Evolutionary conservation across 257 asterid species (phyloP), one percentile per base, ranked within the genome.

Genomic region (Orobanche coerulescens): DNA sequence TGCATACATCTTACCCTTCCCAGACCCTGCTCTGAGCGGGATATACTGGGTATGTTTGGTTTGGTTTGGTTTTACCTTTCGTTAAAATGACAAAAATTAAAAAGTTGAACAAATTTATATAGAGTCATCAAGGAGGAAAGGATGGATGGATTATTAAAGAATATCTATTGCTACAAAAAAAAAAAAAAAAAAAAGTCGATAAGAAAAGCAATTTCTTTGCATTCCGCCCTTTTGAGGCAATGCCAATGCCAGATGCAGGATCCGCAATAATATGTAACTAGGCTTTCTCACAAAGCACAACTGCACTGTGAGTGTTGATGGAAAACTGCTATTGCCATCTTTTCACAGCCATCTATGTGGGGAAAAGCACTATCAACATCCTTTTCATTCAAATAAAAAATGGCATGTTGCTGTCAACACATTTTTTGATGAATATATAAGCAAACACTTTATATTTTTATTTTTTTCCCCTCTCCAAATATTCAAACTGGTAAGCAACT

Each of bases 241-340:
- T n/a, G n/a, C n/a, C n/a, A n/a, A n/a, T n/a, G n/a, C n/a, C n/a
- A n/a, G n/a, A n/a, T n/a, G n/a, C n/a, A n/a, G n/a, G n/a, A n/a
- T n/a, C n/a, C n/a, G n/a, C n/a, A n/a, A n/a, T n/a, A n/a, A n/a
- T n/a, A n/a, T n/a, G n/a, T n/a, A n/a, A n/a, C n/a, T n/a, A n/a
- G n/a, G n/a, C 52, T 72, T 69, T 62, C 30, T 18, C 44, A 37
- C 2, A 72, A 64, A 63, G 47, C 39, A 55, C 28, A 53, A 20
- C 16, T 49, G n/a, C 68, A 16, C 16, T 48, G 23, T 73, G 40
- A 59, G 58, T 47, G n/a, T 69, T 31, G 62, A 53, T 71, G 76
- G 62, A 31, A 40, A 15, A 52, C 68, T 58, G 60, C 52, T 50
- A 50, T 16, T 46, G 10, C 70, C 66, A 63, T 70, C 69, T 18